These are phyloP conservation scores for Neurospora sp. DNA, from an alignment of 495 filamentous ascomycete genomes.

Conservation along the genomic window DNA sequence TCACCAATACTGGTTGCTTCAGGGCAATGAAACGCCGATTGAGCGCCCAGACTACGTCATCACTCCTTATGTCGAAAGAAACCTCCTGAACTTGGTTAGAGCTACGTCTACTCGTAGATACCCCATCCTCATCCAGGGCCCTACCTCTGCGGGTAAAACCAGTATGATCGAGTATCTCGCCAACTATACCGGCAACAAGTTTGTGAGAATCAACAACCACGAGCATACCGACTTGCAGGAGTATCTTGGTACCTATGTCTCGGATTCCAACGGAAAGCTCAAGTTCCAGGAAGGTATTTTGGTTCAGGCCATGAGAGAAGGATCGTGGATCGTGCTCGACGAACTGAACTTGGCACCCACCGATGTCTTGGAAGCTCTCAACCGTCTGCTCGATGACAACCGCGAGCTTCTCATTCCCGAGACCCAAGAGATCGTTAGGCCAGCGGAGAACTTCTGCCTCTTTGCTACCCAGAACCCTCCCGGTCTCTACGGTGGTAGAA, in stretches of 20 bases:
- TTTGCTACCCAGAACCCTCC: constrained; percentile 99
- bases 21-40: constrained; percentile 53
- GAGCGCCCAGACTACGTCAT: constrained; percentile 87
- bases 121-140: constrained; percentile 92
- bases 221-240: constrained; percentile 98
- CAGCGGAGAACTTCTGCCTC: constrained; percentile 91
- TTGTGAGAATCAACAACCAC: constrained; percentile 98
- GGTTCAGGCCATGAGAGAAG: constrained; percentile 82
- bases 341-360: constrained; percentile 94
- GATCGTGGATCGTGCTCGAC: constrained; percentile 96
- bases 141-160: constrained; percentile 94
- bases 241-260: constrained; percentile 91
- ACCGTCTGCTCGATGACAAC: constrained; percentile 92
- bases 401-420: constrained; percentile 95
- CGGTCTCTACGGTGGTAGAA: constrained; percentile 89
- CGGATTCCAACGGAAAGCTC: constrained; percentile 70
- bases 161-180: constrained; percentile 99
- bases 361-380: constrained; percentile 91
- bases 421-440: constrained; percentile 85
- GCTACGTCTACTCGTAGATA: constrained; percentile 86
- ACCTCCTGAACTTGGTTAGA: constrained; percentile 84
- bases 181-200: constrained; percentile 89
- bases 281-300: constrained; percentile 90
- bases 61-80: constrained; percentile 87
- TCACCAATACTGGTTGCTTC: constrained; percentile 84